Evolutionary conservation across 306 rosid species (phyloP).

Genomic region (Begonia loranthoides): DNA sequence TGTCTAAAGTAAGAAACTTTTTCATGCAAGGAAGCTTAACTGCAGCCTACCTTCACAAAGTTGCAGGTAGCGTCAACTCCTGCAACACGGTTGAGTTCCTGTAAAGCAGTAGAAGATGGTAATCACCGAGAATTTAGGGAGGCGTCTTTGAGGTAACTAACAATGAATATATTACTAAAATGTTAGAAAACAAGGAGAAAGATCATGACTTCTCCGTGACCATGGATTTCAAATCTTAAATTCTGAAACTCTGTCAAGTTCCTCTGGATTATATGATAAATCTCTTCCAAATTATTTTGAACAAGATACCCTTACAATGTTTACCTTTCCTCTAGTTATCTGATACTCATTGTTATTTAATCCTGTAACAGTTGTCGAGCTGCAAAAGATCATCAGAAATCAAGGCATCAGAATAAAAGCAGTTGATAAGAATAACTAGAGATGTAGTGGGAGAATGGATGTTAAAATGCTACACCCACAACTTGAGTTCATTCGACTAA

Average conservation of each 20-base stretch:
- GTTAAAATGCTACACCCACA: too few species aligned
- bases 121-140: not conserved
- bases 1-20: not conserved
- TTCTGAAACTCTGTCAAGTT: too few species aligned
- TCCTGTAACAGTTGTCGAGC: conserved; percentile 61
- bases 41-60: conserved; percentile 54
- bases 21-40: conserved; percentile 3
- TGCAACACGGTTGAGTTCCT: conserved; percentile 53
- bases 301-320: not conserved
- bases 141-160: not conserved
- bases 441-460: not conserved
- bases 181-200: not conserved
- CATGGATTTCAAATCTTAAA: too few species aligned
- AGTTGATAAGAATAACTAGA: not conserved
- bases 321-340: conserved; percentile 78
- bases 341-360: conserved; percentile 97
- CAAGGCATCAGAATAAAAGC: conserved; percentile 1
- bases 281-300: too few species aligned
- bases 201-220: too few species aligned
- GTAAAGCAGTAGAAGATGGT: conserved; percentile 13
- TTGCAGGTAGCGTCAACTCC: conserved; percentile 65
- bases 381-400: conserved; percentile 14
- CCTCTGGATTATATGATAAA: too few species aligned
- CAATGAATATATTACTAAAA: not conserved
- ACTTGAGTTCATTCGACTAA: too few species aligned